Evolutionary conservation across 495 filamentous ascomycete species (phyloP), one percentile per base, ranked within the genome.

Genomic region (Penicillium coprophilum): DNA sequence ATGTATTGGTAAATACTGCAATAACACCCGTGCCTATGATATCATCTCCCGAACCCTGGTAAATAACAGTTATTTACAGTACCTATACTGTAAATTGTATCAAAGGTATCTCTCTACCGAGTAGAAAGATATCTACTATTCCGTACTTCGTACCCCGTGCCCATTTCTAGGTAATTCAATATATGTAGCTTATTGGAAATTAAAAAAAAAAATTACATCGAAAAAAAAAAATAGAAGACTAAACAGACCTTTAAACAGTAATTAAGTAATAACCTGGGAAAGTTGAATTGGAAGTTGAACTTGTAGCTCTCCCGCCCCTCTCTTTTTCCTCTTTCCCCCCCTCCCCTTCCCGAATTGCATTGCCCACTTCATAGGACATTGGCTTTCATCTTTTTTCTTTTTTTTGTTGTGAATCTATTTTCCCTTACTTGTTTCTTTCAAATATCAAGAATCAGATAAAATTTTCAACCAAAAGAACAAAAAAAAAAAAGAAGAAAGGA

Each of bases 331-430:
- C 34, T 36, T 49, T 48, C 12, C 19, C 59, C 53, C 49, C 64
- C n/a, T n/a, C 57, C 48, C 57, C 59, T 50, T 55, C 58, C 28
- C 57, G 62, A 67, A 65, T 71, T 60, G 86, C 87, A 65, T 71
- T 60, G 86, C 87, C 85, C 85, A 81, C 72, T 4, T 24, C 44
- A 8, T 30, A 81, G 83, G 69, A 87, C 83, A 71, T 77, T 86
- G 75, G 83, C 87, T 60, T 78, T 83, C 70, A 82, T 84, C 59
- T 87, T 89, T 69, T 80, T 82, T 57, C 82, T 81, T 61, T 72
- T 89, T 11, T 27, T 27, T 27, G 24, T 5, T 27, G n/a, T n/a
- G n/a, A 20, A 23, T 11, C 32, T 12, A 5, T 46, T n/a, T 39
- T 10, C 19, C 19, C 32, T 17, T 43, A 32, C 40, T 39, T 38